phyloP scores from a whole-genome alignment of 805 yeast genomes.

The Candida koratica region DNA sequence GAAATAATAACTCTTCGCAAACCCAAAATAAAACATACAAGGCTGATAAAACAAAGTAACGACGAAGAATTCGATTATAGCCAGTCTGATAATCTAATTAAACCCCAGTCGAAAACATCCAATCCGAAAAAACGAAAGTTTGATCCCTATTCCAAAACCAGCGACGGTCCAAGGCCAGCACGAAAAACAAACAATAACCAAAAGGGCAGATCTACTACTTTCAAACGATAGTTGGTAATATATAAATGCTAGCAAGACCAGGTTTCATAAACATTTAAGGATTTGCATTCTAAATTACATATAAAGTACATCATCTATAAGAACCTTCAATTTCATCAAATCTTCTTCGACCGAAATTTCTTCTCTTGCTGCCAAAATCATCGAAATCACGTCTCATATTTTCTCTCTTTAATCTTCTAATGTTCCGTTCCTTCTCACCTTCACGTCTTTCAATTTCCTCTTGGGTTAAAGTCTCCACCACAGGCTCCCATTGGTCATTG shows the following conservation, averaged over 20 bases:
- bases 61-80: constrained; percentile 42
- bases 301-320: constrained; percentile 12
- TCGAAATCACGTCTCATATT: constrained; percentile 60
- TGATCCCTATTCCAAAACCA: constrained; percentile 54
- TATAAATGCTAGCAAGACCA: no score
- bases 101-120: constrained; percentile 13
- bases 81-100: constrained; percentile 40
- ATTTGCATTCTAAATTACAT: constrained; percentile 1
- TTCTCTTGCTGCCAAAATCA: constrained; percentile 30
- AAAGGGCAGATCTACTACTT: constrained; percentile 38
- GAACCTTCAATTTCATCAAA: constrained; percentile 46
- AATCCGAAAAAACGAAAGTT: constrained; percentile 32
- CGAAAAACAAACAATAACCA: constrained; percentile 40
- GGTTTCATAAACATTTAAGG: no score
- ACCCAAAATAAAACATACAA: no score
- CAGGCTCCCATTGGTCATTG: constrained; percentile 85
- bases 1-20: constrained; percentile 41
- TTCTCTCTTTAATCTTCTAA: constrained; percentile 90
- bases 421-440: constrained; percentile 87
- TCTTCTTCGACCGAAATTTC: constrained; percentile 45
- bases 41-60: constrained; percentile 9
- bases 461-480: constrained; percentile 77
- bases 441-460: constrained; percentile 95
- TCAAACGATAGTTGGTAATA: constrained; percentile 12
- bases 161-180: constrained; percentile 52